Conservation (phyloP, 23 red algal species). For the Cyanidiococcus yangmingshanensis region DNA sequence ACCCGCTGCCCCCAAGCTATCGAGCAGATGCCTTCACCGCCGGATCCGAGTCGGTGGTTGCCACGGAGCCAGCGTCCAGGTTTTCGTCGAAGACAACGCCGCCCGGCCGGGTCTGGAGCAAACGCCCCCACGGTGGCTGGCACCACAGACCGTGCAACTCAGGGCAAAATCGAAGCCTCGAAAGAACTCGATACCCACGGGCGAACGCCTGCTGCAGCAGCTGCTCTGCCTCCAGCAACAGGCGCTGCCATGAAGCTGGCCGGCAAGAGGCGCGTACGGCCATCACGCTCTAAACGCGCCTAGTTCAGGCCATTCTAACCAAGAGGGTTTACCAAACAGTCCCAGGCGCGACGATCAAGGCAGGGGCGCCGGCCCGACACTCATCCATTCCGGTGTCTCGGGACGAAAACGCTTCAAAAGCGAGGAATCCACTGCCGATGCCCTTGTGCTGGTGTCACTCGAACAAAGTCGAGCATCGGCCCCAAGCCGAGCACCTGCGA, state of each 20-base stretch:
- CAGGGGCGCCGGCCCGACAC: too few relatives aligned
- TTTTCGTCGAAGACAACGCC: neutral
- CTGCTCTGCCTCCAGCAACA: neutral
- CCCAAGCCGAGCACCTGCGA: too few relatives aligned
- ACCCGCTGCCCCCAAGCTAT: neutral
- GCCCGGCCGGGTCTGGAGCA: neutral
- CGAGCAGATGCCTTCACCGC: constrained; percentile 8
- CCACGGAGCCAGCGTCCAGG: neutral
- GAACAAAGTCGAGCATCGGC: too few relatives aligned
- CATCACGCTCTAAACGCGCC: neutral
- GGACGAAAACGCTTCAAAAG: too few relatives aligned
- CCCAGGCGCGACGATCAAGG: too few relatives aligned
- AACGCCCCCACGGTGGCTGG: neutral
- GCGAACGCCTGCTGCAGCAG: neutral
- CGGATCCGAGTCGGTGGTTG: neutral
- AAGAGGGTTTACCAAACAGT: too few relatives aligned
- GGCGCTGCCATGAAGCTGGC: neutral
- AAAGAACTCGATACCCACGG: neutral
- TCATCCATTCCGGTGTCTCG: too few relatives aligned
- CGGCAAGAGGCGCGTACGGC: neutral
- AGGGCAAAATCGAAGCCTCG: neutral
- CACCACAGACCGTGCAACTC: neutral
- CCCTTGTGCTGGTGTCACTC: too few relatives aligned
- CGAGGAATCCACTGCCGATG: too few relatives aligned
- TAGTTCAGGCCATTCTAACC: neutral